Evolutionary conservation across 2,329 filamentous ascomycete species (phyloP).

Genomic region (Fusarium decemcellulare): DNA sequence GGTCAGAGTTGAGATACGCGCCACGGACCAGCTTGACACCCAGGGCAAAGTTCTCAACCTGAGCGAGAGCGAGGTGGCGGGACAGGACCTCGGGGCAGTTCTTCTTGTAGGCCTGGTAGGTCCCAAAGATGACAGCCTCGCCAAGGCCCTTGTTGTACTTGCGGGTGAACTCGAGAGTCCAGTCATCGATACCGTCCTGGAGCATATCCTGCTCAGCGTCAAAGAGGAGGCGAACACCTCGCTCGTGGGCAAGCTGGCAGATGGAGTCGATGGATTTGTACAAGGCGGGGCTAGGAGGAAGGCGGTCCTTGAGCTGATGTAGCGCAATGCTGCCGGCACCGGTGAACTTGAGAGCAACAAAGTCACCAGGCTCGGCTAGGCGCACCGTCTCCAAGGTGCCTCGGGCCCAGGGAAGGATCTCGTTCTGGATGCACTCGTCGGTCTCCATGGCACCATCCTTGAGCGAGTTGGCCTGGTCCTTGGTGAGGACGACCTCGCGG

Average conservation of each 20-base stretch:
- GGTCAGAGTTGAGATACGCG: conserved; percentile 80
- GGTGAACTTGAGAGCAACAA: conserved; percentile 82
- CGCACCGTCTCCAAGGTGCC: conserved; percentile 82
- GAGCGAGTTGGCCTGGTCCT: conserved; percentile 64
- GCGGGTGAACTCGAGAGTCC: conserved; percentile 83
- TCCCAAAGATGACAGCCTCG: conserved; percentile 82
- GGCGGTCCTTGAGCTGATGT: conserved; percentile 73
- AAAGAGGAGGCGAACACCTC: conserved; percentile 82
- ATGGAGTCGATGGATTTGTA: conserved; percentile 79
- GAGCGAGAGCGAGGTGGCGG: conserved; percentile 71
- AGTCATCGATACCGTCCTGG: conserved; percentile 84
- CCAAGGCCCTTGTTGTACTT: conserved; percentile 78
- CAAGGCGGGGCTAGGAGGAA: conserved; percentile 75
- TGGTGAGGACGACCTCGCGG: conserved; percentile 81
- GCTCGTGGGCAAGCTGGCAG: conserved; percentile 78
- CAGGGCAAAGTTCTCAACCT: conserved; percentile 73
- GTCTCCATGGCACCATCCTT: conserved; percentile 63
- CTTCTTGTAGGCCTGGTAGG: conserved; percentile 85
- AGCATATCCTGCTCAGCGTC: conserved; percentile 88
- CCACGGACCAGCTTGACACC: conserved; percentile 84
- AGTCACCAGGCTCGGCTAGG: conserved; percentile 74
- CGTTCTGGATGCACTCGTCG: conserved; percentile 65
- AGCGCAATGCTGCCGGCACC: conserved; percentile 84
- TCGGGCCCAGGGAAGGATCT: conserved; percentile 79
- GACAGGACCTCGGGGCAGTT: conserved; percentile 69